Evolutionary conservation across 257 asterid species (phyloP).

Genomic region (Solanum pennellii): DNA sequence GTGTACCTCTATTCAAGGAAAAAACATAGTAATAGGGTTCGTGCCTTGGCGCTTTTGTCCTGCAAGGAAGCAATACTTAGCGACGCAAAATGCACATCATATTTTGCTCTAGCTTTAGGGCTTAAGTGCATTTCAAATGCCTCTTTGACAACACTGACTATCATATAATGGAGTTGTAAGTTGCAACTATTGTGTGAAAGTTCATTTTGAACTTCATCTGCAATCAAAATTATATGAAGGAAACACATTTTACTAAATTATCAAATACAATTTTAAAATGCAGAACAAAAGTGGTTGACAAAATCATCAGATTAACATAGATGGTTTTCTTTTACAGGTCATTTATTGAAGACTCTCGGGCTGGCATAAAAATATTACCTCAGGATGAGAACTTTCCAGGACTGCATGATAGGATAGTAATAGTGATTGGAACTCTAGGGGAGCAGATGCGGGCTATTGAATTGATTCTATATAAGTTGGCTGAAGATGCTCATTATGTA

Average conservation of each 20-base stretch:
- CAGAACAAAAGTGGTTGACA: not conserved
- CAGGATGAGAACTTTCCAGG: constrained; percentile 77
- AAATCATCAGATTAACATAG: not conserved
- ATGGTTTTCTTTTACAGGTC: constrained; percentile 15
- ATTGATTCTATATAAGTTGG: constrained; percentile 71
- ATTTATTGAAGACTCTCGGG: constrained; percentile 71
- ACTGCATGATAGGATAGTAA: constrained; percentile 79
- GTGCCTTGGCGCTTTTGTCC: not conserved
- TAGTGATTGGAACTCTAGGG: constrained; percentile 56
- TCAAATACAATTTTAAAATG: not conserved
- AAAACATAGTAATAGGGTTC: not conserved
- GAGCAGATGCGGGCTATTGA: constrained; percentile 80
- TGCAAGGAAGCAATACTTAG: not conserved
- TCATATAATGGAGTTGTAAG: not conserved
- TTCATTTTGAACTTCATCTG: not conserved
- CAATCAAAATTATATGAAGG: not conserved
- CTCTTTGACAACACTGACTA: not conserved
- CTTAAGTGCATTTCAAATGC: not conserved
- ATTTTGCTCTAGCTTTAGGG: not conserved
- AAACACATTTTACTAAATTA: not conserved
- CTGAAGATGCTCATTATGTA: constrained; percentile 59
- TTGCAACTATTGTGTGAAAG: not conserved
- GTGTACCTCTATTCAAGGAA: not conserved
- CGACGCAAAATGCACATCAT: not conserved
- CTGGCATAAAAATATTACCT: constrained; percentile 77